Evolutionary conservation across 2,329 filamentous ascomycete genomes (phyloP).

Genomic region (Cercospora sp.): DNA sequence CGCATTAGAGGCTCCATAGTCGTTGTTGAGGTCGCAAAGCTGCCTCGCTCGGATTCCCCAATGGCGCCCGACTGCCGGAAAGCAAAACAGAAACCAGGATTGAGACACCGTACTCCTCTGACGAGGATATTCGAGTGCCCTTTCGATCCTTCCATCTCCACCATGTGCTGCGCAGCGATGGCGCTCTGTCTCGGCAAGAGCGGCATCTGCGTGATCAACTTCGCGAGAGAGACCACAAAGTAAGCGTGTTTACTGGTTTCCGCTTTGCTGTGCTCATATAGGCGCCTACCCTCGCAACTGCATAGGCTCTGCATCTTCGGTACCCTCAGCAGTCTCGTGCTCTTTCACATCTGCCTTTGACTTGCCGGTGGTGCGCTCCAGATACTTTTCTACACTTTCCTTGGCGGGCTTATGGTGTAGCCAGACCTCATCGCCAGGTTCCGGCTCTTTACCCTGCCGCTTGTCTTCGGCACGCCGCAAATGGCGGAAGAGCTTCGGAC

Average conservation of each 20-base stretch:
- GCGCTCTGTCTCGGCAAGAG: too few species aligned
- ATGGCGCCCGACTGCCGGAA: too few species aligned
- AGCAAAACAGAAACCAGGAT: too few species aligned
- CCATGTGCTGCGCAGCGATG: too few species aligned
- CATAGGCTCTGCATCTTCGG: background rate
- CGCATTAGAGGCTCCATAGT: background rate
- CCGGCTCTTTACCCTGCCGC: slow-evolving; percentile 40
- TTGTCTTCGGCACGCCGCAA: slow-evolving; percentile 40
- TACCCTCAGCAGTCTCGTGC: background rate
- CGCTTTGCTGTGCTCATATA: too few species aligned
- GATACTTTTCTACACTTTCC: slow-evolving; percentile 25
- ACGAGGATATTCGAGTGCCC: too few species aligned
- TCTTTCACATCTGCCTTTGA: background rate
- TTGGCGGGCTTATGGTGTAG: slow-evolving; percentile 50
- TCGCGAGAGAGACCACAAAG: too few species aligned
- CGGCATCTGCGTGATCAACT: too few species aligned
- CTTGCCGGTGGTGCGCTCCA: slow-evolving; percentile 15
- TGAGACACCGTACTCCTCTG: too few species aligned
- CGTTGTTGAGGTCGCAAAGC: background rate
- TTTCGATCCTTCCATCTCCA: too few species aligned
- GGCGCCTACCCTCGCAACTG: background rate
- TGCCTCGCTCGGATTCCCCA: background rate
- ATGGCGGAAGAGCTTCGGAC: slow-evolving; percentile 47
- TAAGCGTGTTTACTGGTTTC: too few species aligned
- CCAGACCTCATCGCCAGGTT: slow-evolving; percentile 53